Evolutionary conservation across 2,329 filamentous ascomycete species (phyloP), one percentile per base, ranked within the genome.

Genomic region (Cyphellophora attinorum): DNA sequence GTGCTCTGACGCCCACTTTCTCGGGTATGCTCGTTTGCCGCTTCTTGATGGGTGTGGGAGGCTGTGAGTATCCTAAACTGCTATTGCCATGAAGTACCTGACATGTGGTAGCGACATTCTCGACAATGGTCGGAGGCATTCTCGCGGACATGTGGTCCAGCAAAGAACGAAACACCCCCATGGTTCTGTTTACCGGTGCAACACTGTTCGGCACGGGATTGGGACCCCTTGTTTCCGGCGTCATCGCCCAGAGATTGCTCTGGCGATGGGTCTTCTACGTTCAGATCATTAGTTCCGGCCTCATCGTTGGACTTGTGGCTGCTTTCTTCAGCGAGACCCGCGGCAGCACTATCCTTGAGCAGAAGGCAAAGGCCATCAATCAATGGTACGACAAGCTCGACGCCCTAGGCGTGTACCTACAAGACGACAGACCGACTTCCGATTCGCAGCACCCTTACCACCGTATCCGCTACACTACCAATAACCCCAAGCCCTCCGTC

Each of bases 261-360:
- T 93, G 85, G 85, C 75, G 84, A 43, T 94, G 86, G 86, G 75
- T 89, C 0, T 93, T 93, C 55, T 93, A 85, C 70, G 68, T 88
- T 17, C 88, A 95, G 48, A 74, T 77, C 5, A 85, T 94, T 28
- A 62, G 74, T 14, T 75, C 78, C 36, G 76, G 68, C 0, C 55
- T 76, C 1, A 57, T 89, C 28, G 72, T 86, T 33, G 45, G 74
- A 1, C 59, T 78, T 1, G 71, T 93, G 14, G 67, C 73, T 6
- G 34, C 82, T 3, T 73, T 85, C 38, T 88, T 94, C 59, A 74
- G 76, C 30, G 88, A 95, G 57, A 94, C 84, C 2, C 68, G 88
- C 5, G 86, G 82, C 0, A 81, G 76, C 1, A 85, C 95, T 1
- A 59, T 95, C 6, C 63, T 95, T 5, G 81, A 79, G 5, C 70